Percentiles rank a stretch among this genome's conserved stretches.
Conservation (phyloP, 2,329 filamentous ascomycete genomes). For the Neonectria neomacrospora region DNA sequence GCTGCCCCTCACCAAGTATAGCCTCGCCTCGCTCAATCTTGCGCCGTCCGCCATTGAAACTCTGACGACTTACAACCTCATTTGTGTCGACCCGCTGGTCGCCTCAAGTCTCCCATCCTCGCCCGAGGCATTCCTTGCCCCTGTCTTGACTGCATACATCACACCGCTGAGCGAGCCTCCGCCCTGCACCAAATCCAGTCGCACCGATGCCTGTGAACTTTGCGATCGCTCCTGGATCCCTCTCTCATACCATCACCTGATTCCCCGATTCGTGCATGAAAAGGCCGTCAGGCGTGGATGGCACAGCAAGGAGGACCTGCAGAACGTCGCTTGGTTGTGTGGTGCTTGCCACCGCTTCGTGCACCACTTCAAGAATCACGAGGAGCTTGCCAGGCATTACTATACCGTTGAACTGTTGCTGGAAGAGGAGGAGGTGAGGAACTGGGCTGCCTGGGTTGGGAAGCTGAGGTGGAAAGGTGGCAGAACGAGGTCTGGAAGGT, state of each 20-base stretch:
- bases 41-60: constrained; percentile 70
- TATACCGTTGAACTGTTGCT: constrained; percentile 79
- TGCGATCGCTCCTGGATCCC: constrained; percentile 80
- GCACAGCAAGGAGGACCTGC: constrained; percentile 79
- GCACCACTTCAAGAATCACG: constrained; percentile 78
- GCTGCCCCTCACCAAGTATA: constrained; percentile 64
- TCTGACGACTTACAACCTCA: constrained; percentile 73
- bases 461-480: constrained; percentile 76
- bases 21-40: constrained; percentile 65
- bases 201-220: constrained; percentile 74
- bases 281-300: constrained; percentile 82
- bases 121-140: constrained; percentile 68
- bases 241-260: constrained; percentile 86
- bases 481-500: constrained; percentile 22
- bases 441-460: constrained; percentile 78
- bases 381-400: constrained; percentile 78
- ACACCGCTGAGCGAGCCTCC: constrained; percentile 67
- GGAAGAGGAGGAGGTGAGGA: constrained; percentile 75
- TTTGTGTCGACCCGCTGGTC: constrained; percentile 53
- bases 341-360: constrained; percentile 86
- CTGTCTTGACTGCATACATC: constrained; percentile 73
- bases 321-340: constrained; percentile 88
- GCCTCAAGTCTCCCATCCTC: constrained; percentile 50
- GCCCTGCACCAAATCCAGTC: constrained; percentile 69
- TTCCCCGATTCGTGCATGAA: constrained; percentile 80